These are phyloP conservation scores for Noccaea bulbosa DNA, from an alignment of 345 rosid species.

Conservation along the genomic window DNA sequence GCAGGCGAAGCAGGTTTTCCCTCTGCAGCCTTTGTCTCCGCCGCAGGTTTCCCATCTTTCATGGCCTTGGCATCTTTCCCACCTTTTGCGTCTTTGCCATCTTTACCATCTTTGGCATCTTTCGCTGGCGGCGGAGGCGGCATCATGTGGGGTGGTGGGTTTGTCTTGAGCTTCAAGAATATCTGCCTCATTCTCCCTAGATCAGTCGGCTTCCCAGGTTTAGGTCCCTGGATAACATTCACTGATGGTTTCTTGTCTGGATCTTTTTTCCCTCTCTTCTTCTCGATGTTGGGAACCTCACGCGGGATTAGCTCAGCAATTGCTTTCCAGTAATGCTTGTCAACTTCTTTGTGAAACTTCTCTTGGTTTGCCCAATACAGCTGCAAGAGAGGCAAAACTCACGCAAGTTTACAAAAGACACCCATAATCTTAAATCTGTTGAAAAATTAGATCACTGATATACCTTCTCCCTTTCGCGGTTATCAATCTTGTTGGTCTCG, in stretches of 20 bases:
- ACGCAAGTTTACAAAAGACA: not conserved
- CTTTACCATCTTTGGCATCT: slow-evolving; percentile 53
- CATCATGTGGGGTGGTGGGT: slow-evolving; percentile 92
- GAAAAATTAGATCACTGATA: not conserved
- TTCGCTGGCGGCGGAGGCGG: slow-evolving; percentile 67
- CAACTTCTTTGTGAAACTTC: slow-evolving; percentile 92
- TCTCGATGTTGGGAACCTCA: slow-evolving; percentile 88
- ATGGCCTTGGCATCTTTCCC: slow-evolving; percentile 52
- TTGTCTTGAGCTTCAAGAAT: slow-evolving; percentile 73
- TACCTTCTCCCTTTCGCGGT: slow-evolving; percentile 96
- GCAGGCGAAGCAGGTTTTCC: slow-evolving; percentile 46
- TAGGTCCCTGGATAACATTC: slow-evolving; percentile 79
- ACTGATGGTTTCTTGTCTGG: slow-evolving; percentile 73
- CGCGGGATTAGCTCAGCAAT: slow-evolving; percentile 89
- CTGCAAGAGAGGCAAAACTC: slow-evolving; percentile 47
- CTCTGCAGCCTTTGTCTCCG: slow-evolving; percentile 42
- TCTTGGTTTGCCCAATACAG: slow-evolving; percentile 81
- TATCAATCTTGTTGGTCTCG: slow-evolving; percentile 73
- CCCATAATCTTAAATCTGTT: not conserved
- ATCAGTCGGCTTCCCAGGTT: slow-evolving; percentile 93
- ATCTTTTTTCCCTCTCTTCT: slow-evolving; percentile 78
- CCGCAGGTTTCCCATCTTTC: slow-evolving; percentile 44
- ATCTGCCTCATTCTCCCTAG: slow-evolving; percentile 88
- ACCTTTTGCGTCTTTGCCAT: slow-evolving; percentile 44
- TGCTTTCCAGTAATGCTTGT: slow-evolving; percentile 91